phyloP scores from a whole-genome alignment of 2,329 filamentous ascomycete genomes.

The Lomentospora prolificans region DNA sequence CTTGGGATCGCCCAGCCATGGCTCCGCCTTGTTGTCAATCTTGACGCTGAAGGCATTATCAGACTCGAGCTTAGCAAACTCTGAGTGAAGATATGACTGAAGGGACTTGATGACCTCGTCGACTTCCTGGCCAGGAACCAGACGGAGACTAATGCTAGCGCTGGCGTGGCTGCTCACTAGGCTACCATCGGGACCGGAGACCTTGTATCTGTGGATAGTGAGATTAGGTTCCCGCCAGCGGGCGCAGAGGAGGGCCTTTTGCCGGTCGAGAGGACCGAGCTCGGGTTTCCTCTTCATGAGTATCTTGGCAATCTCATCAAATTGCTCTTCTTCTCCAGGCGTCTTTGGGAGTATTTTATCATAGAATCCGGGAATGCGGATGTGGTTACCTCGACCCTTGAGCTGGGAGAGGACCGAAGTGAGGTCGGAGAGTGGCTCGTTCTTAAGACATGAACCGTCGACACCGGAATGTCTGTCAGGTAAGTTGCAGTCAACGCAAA shows the following conservation, averaged over 20 bases:
- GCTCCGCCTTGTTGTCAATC: conserved; percentile 89
- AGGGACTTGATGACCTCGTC: conserved; percentile 63
- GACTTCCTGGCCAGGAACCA: conserved; percentile 89
- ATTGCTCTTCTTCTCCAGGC: conserved; percentile 66
- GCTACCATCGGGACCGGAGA: conserved; percentile 83
- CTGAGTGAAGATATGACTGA: conserved; percentile 53
- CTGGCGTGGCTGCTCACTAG: conserved; percentile 85
- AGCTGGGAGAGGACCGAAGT: conserved; percentile 74
- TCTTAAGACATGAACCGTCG: conserved; percentile 83
- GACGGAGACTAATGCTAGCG: conserved; percentile 77
- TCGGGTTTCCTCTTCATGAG: conserved; percentile 62
- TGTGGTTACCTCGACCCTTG: conserved; percentile 68
- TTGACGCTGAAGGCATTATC: conserved; percentile 72
- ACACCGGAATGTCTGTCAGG: conserved; percentile 93
- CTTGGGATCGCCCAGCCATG: conserved; percentile 86
- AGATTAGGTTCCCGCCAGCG: conserved; percentile 92
- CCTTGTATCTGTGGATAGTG: conserved; percentile 87
- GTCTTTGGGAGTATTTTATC: conserved; percentile 71
- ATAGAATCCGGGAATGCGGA: conserved; percentile 83
- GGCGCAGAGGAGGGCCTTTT: conserved; percentile 74
- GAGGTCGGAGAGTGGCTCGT: conserved; percentile 87
- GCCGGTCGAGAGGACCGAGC: conserved; percentile 45
- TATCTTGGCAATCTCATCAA: conserved; percentile 72
- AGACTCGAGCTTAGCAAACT: conserved; percentile 67
- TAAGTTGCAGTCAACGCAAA: conserved; percentile 75